These are phyloP conservation scores for Microbotryomycetes sp. DNA, from an alignment of 1,284 basidiomycete genomes.

Conservation along the genomic window DNA sequence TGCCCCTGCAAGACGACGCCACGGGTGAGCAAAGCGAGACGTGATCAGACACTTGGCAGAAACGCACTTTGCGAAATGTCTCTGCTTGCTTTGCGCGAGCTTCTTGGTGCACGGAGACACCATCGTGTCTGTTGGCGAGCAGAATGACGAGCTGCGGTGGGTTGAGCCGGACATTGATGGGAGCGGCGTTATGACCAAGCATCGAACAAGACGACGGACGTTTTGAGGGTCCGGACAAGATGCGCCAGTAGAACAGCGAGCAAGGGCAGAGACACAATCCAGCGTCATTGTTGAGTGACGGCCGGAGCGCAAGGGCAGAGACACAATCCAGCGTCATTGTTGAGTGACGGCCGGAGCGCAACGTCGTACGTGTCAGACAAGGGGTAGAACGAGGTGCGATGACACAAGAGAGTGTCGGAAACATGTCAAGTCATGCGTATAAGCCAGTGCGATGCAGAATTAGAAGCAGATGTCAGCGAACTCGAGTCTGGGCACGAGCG, in stretches of 20 bases:
- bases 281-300: neutral
- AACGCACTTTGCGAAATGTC: conserved; percentile 77
- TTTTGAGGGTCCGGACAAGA: neutral
- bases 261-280: neutral
- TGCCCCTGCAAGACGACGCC: conserved; percentile 17
- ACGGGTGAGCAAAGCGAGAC: neutral
- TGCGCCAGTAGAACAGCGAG: neutral
- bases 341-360: neutral
- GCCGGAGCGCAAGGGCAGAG: neutral
- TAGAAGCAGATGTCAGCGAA: neutral
- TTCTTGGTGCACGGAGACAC: conserved; percentile 87
- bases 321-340: neutral
- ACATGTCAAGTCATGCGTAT: too few relatives aligned
- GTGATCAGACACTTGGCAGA: neutral
- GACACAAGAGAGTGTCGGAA: too few relatives aligned
- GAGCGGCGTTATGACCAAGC: neutral
- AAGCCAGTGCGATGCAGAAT: too few relatives aligned
- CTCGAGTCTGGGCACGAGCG: neutral
- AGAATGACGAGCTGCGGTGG: conserved; percentile 33
- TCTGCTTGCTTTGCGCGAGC: conserved; percentile 78
- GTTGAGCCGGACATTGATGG: neutral
- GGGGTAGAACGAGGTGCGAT: too few relatives aligned
- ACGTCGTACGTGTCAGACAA: too few relatives aligned
- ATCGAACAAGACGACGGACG: neutral
- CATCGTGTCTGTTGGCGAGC: conserved; percentile 83